Evolutionary conservation across 2,329 filamentous ascomycete species (phyloP).

Genomic region (Botrytis tulipae): DNA sequence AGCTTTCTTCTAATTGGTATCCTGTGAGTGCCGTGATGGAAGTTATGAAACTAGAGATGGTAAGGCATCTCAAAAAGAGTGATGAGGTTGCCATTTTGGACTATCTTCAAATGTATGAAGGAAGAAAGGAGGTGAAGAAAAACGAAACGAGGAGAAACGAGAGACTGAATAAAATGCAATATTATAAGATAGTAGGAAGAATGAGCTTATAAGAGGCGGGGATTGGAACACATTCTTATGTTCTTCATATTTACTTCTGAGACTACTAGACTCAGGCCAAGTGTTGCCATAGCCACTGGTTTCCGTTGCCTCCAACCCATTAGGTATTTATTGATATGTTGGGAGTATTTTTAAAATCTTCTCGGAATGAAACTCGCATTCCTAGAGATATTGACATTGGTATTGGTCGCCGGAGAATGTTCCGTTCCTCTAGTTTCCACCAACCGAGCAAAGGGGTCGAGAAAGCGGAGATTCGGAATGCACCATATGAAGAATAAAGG

Average conservation of each 20-base stretch:
- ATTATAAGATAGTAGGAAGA: neutral
- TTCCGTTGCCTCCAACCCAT: neutral
- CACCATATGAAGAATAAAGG: neutral
- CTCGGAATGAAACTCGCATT: slow-evolving; percentile 2
- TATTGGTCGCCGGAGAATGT: neutral
- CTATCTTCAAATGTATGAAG: neutral
- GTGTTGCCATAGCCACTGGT: neutral
- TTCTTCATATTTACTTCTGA: neutral
- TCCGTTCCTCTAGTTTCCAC: neutral
- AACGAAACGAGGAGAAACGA: neutral
- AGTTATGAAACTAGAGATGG: slow-evolving; percentile 4
- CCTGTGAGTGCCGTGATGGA: neutral
- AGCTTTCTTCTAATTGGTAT: neutral
- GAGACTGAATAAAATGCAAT: neutral
- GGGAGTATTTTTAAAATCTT: neutral
- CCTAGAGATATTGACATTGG: neutral
- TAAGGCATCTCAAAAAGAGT: slow-evolving; percentile 18
- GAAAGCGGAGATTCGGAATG: neutral
- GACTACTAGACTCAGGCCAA: neutral
- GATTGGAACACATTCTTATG: slow-evolving; percentile 8
- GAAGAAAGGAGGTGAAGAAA: neutral
- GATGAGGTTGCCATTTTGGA: slow-evolving; percentile 9
- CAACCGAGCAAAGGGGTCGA: neutral
- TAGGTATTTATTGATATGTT: neutral
- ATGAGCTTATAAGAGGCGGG: neutral